These are phyloP conservation scores for Pleurotus tuoliensis DNA, from an alignment of 768 basidiomycete species.

Conservation along the genomic window DNA sequence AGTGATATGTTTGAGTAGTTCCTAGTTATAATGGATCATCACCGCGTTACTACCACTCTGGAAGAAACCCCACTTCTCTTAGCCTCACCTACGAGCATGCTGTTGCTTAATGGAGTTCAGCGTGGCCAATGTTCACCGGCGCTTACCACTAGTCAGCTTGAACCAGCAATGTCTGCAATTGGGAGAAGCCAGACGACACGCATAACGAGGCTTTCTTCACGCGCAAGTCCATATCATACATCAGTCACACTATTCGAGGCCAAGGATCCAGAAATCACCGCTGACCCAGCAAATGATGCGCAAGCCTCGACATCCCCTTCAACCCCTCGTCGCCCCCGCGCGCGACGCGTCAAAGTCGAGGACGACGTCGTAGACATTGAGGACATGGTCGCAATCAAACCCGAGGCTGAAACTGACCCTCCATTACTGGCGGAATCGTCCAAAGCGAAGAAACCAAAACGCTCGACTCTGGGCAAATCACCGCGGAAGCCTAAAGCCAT, in stretches of 20 bases:
- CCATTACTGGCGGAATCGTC: background rate
- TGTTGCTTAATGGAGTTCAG: no score
- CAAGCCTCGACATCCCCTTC: constrained; percentile 12
- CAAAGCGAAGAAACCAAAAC: constrained; percentile 16
- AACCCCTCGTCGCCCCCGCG: constrained; percentile 14
- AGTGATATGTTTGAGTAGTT: no score
- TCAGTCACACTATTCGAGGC: constrained; percentile 39
- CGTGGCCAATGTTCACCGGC: no score
- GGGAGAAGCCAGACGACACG: constrained; percentile 23
- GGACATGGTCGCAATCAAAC: constrained; percentile 3
- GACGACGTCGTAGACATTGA: constrained; percentile 7
- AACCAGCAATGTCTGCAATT: constrained; percentile 19
- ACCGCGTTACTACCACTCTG: no score
- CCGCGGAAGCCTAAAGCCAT: constrained; percentile 56
- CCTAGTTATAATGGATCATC: no score
- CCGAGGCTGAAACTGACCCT: background rate
- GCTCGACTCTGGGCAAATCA: constrained; percentile 22
- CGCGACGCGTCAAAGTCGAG: constrained; percentile 26
- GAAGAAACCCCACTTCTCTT: no score
- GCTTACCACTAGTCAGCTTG: constrained; percentile 16
- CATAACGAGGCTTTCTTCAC: constrained; percentile 30
- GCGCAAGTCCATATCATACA: constrained; percentile 39
- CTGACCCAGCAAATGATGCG: constrained; percentile 1
- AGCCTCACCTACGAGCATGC: no score
- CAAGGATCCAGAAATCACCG: constrained; percentile 10